Conservation (phyloP, 768 basidiomycete genomes). For the Fistulinella prunicolor region DNA sequence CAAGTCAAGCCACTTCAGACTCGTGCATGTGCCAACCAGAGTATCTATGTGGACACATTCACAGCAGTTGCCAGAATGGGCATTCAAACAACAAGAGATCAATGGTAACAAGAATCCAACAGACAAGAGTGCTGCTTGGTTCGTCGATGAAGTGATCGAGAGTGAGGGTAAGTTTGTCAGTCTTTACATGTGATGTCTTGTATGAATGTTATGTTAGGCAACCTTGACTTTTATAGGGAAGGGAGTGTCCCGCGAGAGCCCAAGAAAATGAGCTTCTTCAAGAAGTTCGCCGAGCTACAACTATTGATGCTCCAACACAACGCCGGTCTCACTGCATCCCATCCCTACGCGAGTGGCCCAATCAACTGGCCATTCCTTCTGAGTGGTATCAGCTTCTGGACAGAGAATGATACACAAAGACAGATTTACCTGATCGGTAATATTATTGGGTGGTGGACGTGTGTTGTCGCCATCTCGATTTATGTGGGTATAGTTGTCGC, state of each 20-base stretch:
- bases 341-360: constrained; percentile 94
- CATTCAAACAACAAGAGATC: constrained; percentile 93
- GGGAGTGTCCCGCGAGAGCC: constrained; percentile 58
- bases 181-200: constrained; percentile 1
- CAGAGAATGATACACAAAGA: constrained; percentile 73
- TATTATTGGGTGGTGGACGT: constrained; percentile 91
- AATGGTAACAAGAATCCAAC: constrained; percentile 92
- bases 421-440: constrained; percentile 98
- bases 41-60: constrained; percentile 94
- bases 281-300: constrained; percentile 91
- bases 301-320: constrained; percentile 97
- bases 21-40: constrained; percentile 84
- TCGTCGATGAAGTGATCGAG: constrained; percentile 74
- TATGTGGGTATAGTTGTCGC: constrained; percentile 89
- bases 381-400: constrained; percentile 99
- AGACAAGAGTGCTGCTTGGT: constrained; percentile 87
- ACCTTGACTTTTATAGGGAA: constrained; percentile 47
- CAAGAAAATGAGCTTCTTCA: constrained; percentile 88
- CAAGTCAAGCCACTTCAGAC: constrained; percentile 89
- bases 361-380: constrained; percentile 98
- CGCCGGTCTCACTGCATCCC: constrained; percentile 95
- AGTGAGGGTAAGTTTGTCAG: constrained; percentile 57
- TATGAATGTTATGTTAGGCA: constrained; percentile 46
- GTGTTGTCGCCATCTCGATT: constrained; percentile 79
- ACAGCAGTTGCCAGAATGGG: constrained; percentile 91